phyloP scores from a whole-genome alignment of 331 rosid species.

The Arachis monticola region DNA sequence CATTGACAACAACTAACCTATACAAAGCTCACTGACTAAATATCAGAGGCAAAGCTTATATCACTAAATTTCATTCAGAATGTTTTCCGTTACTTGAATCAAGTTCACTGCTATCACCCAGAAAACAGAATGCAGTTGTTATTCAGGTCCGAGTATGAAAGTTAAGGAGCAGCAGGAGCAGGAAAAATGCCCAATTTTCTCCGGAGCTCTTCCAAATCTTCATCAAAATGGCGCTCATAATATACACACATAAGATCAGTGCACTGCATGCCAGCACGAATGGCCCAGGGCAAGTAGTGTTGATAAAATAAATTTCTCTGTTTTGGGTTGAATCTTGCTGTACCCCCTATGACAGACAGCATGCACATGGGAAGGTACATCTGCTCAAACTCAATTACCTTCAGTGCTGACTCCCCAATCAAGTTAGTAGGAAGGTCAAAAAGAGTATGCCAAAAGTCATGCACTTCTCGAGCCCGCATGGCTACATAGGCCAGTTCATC shows the following conservation, averaged over 20 bases:
- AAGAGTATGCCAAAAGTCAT: constrained; percentile 92
- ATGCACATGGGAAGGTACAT: constrained; percentile 92
- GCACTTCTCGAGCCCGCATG: constrained; percentile 92
- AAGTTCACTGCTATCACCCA: neutral
- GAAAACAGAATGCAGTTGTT: constrained; percentile 3
- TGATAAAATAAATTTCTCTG: constrained; percentile 83
- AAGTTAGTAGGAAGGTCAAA: constrained; percentile 86
- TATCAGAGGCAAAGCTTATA: constrained; percentile 22
- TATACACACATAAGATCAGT: constrained; percentile 88
- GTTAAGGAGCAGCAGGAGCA: constrained; percentile 55
- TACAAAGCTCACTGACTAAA: constrained; percentile 12
- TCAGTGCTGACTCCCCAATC: constrained; percentile 89
- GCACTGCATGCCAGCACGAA: constrained; percentile 74
- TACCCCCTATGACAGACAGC: constrained; percentile 76
- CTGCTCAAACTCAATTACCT: constrained; percentile 86
- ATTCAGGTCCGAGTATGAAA: constrained; percentile 18
- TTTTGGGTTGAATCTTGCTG: constrained; percentile 69
- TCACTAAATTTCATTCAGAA: constrained; percentile 21
- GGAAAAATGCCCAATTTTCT: constrained; percentile 77
- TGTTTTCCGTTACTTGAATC: neutral
- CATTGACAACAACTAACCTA: constrained; percentile 14
- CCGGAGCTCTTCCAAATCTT: constrained; percentile 79
- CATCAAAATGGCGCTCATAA: constrained; percentile 82
- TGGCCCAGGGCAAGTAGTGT: constrained; percentile 91
- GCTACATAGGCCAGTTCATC: constrained; percentile 80